Conservation (phyloP, 306 rosid genomes). For the Pyrus communis region DNA sequence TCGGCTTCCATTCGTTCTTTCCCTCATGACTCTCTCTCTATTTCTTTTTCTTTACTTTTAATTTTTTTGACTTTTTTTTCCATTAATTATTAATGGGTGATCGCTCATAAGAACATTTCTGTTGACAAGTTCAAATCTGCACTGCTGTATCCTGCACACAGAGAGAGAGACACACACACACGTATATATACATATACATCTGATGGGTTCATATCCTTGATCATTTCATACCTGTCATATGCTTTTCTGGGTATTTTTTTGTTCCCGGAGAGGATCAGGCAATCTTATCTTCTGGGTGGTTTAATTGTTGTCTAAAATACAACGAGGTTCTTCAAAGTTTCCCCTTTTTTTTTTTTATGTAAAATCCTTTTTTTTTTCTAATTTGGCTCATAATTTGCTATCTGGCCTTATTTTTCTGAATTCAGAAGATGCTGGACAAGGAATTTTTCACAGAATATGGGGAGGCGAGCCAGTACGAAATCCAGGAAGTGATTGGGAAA, state of each 20-base stretch:
- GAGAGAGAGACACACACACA: not conserved
- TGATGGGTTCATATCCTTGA: not conserved
- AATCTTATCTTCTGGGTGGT: slow-evolving; percentile 16
- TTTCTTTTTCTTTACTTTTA: not conserved
- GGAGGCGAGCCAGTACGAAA: slow-evolving; percentile 60
- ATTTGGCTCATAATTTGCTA: not conserved
- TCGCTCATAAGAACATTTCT: not conserved
- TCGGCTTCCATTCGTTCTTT: not conserved
- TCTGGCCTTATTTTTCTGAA: not conserved
- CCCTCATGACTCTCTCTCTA: not conserved
- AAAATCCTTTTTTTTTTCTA: not conserved
- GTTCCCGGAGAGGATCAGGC: slow-evolving; percentile 13
- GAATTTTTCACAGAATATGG: slow-evolving; percentile 72
- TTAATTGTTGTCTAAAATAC: slow-evolving; percentile 2
- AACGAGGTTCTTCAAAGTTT: not conserved
- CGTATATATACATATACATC: not conserved
- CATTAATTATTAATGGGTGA: not conserved
- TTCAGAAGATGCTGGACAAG: slow-evolving; percentile 55
- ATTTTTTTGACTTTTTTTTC: not conserved
- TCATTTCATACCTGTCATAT: not conserved
- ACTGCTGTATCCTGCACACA: not conserved
- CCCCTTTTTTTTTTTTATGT: not conserved
- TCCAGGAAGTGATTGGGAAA: slow-evolving; percentile 56
- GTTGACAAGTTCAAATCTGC: slow-evolving; percentile 13
- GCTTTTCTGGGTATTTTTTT: not conserved